Base-by-base conservation (phyloP, 208 protist species). In the Lotmaria passim region DNA sequence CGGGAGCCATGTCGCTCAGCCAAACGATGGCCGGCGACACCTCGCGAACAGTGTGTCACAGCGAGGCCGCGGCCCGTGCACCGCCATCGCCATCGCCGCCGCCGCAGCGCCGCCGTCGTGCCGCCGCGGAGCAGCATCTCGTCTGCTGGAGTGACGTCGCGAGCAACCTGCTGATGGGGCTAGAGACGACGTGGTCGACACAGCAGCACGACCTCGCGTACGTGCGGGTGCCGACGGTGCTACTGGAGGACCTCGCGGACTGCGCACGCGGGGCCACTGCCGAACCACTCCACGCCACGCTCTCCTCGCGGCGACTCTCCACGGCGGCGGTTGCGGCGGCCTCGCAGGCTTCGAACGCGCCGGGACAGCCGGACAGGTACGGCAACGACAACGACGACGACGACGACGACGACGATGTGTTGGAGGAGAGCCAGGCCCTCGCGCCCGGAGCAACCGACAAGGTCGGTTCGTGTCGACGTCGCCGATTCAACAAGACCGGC, bases 111-210 rank as follows among this genome's bases (percentile, higher is more conserved):
- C 75, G 61, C 7, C 65, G 51, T 39, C 57, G 78, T 23, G 62
- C 44, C 3, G 24, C 46, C 0, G 19, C 39, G 6, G 60, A 52
- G 24, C 60, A 82, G 21, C 60, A 75, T 48, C 52, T 93, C 8
- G 79, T 95, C 21, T 87, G 87, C 62, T 95, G 90, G 90, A 91
- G 81, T 61, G 90, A 93, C 74, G 63, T 95, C 23, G 85, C 80
- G 36, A 91, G 82, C 72, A 95, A 95, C 74, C 69, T 95, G 69
- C 81, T 95, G 51, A 78, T 85, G 31, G 84, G 82, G 14, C 36
- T 72, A 31, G 64, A 71, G 62, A 47, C 69, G 46, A 69, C 62
- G 41, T 68, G 57, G 56, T 11, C 31, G 36, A 51, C 50, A 46
- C 38, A 51, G 30, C 58, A 52, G 44, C 47, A 69, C 14, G 68